phyloP scores from a whole-genome alignment of 768 basidiomycete genomes.

The Boletus subparvulus region DNA sequence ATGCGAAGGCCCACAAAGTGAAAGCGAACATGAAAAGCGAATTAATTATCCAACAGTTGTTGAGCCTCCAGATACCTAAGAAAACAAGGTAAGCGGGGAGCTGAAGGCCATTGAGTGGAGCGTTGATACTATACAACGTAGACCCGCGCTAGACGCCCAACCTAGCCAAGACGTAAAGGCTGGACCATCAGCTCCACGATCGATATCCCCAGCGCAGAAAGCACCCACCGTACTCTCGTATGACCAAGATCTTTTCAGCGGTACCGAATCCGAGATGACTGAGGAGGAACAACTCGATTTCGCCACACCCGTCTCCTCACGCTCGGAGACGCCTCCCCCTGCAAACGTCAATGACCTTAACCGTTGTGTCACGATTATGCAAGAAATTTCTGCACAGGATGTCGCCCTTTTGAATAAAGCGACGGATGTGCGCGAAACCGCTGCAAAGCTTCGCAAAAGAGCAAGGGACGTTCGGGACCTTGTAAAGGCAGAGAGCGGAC shows the following conservation, averaged over 20 bases:
- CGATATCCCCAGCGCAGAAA: neutral
- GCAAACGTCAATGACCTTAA: constrained; percentile 20
- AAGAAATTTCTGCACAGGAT: constrained; percentile 21
- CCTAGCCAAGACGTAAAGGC: neutral
- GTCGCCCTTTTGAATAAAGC: constrained; percentile 9
- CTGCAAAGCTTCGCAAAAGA: constrained; percentile 18
- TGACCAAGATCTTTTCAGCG: constrained; percentile 14
- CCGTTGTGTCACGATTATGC: constrained; percentile 29
- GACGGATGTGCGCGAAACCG: constrained; percentile 12
- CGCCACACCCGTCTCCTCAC: constrained; percentile 25
- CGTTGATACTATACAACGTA: neutral
- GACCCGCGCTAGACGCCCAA: neutral
- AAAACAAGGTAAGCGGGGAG: constrained; percentile 10
- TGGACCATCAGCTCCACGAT: neutral
- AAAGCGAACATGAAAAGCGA: constrained; percentile 30
- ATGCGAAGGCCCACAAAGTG: constrained; percentile 19
- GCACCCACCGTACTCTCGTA: neutral
- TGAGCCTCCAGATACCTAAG: constrained; percentile 10
- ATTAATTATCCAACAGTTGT: constrained; percentile 22
- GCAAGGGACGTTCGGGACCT: constrained; percentile 25
- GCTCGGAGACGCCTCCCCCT: constrained; percentile 18
- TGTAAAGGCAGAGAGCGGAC: constrained; percentile 21
- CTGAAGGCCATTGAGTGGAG: neutral
- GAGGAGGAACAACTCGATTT: constrained; percentile 20
- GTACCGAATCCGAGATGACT: constrained; percentile 26